Evolutionary conservation across 83 land plant genomes (phyloP).

Genomic region (Thuja plicata): DNA sequence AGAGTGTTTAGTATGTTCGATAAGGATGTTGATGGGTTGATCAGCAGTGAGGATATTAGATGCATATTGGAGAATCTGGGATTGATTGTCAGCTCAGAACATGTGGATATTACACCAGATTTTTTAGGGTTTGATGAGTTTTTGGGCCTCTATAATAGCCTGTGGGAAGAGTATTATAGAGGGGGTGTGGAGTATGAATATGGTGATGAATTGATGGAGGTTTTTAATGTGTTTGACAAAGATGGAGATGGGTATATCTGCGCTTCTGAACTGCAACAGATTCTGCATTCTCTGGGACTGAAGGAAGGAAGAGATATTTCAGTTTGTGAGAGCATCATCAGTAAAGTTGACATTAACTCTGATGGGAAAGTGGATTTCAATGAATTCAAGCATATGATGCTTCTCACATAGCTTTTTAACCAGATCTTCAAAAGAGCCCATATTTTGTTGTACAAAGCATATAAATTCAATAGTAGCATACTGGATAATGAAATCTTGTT

Average conservation of each 20-base stretch:
- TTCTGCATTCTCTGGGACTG: conserved; percentile 29
- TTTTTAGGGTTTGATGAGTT: conserved; percentile 14
- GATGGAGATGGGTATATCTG: conserved; percentile 32
- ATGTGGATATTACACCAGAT: neutral
- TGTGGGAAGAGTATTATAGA: conserved; percentile 16
- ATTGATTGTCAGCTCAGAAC: neutral
- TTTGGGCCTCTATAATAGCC: neutral
- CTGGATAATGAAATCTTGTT: too few relatives aligned
- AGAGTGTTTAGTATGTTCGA: conserved; percentile 4
- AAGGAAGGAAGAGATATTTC: conserved; percentile 21
- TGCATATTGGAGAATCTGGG: neutral
- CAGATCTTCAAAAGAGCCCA: neutral
- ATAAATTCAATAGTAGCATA: too few relatives aligned
- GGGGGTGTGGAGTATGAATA: conserved; percentile 1
- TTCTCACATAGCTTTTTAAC: neutral
- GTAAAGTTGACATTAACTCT: conserved; percentile 21
- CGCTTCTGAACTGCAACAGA: conserved; percentile 24
- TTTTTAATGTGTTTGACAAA: conserved; percentile 29
- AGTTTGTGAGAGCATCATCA: conserved; percentile 25
- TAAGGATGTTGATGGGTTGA: conserved; percentile 5
- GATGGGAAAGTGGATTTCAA: conserved; percentile 36
- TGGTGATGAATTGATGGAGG: conserved; percentile 3
- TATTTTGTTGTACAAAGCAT: neutral
- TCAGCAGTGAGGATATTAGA: conserved; percentile 5
- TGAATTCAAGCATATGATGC: conserved; percentile 34